A percentile compares a stretch with the other conserved stretches of the same genome.
Conservation (phyloP, 2,329 filamentous ascomycete genomes). For the Nakataea oryzae region DNA sequence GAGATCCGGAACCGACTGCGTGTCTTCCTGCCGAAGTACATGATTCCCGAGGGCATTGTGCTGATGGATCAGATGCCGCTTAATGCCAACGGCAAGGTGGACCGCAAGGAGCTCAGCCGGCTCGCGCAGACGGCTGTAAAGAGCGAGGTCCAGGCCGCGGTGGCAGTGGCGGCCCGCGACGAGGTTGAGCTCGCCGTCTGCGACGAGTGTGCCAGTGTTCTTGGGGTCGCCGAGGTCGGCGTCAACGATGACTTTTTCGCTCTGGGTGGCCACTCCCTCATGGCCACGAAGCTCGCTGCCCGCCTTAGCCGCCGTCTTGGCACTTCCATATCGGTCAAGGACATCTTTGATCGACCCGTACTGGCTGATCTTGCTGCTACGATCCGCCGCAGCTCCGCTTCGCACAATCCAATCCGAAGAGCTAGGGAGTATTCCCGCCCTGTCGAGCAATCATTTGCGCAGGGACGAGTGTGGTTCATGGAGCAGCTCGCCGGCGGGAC, state of each 20-base stretch:
- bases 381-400: not conserved
- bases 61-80: constrained; percentile 40
- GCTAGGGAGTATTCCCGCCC: not conserved
- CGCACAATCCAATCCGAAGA: not conserved
- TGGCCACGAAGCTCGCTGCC: not conserved
- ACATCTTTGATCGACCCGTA: not conserved
- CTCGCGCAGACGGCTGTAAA: not conserved
- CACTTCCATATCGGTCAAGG: not conserved
- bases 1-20: not conserved
- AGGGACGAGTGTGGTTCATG: not conserved
- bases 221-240: not conserved
- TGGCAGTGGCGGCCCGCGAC: not conserved
- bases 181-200: not conserved
- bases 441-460: not conserved
- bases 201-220: not conserved
- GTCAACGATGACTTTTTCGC: not conserved
- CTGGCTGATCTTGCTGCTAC: not conserved
- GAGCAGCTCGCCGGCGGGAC: not conserved
- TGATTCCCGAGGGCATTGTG: constrained; percentile 47
- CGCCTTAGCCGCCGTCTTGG: not conserved
- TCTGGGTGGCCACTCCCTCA: not conserved
- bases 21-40: constrained; percentile 41
- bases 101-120: constrained; percentile 32
- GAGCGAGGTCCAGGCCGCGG: not conserved
- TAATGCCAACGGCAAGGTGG: constrained; percentile 51